Evolutionary conservation across 345 rosid genomes (phyloP).

Genomic region (Carallia brachiata): DNA sequence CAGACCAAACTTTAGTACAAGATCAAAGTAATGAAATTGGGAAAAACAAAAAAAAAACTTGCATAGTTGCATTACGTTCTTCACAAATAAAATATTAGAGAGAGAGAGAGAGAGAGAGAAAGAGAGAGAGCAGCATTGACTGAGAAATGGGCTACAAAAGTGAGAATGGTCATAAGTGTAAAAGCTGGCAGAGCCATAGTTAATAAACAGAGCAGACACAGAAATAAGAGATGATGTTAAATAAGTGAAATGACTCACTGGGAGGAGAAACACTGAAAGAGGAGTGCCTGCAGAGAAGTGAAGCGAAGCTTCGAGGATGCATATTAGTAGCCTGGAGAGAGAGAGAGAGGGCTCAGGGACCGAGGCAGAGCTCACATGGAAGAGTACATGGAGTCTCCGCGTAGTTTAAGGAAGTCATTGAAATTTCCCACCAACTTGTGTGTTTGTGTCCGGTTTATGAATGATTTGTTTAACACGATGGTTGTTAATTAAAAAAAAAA

Average conservation of each 20-base stretch:
- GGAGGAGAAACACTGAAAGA: background rate
- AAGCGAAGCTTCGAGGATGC: background rate
- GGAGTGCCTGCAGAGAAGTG: background rate
- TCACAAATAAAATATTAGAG: background rate
- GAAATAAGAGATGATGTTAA: background rate
- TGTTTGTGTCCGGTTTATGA: no score
- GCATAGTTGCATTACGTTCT: background rate
- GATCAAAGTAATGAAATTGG: no score
- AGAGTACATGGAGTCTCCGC: background rate
- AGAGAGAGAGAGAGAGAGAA: background rate
- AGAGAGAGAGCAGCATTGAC: background rate
- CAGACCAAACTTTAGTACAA: background rate
- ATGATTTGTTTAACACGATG: no score
- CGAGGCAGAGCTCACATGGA: background rate
- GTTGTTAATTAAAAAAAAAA: no score
- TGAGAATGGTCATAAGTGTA: background rate
- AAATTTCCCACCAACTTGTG: background rate
- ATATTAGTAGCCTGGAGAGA: background rate
- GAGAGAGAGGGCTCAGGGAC: background rate
- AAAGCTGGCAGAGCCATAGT: background rate
- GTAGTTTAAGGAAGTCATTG: background rate
- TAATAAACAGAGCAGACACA: background rate
- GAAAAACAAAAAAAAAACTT: background rate
- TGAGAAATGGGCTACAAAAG: background rate
- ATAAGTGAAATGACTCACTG: background rate